Evolutionary conservation across 345 rosid species (phyloP).

Genomic region (Salix dunnii): DNA sequence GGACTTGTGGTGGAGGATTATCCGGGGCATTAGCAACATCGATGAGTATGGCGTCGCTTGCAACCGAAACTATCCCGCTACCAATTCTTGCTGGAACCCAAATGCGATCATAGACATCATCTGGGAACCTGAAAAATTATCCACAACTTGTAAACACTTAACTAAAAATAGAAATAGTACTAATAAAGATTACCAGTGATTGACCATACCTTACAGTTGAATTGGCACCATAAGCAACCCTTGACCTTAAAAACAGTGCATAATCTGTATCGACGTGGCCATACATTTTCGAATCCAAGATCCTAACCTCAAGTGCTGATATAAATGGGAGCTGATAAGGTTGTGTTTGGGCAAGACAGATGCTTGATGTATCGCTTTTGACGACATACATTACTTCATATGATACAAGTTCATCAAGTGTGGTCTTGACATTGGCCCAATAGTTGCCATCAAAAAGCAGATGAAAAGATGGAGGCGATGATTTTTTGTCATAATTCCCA

Average conservation of each 20-base stretch:
- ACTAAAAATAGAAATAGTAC: too few species aligned
- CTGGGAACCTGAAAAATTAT: conserved; percentile 10
- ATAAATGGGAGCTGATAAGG: conserved; percentile 31
- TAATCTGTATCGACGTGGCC: neutral
- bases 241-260: conserved; percentile 11
- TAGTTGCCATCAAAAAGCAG: conserved; percentile 23
- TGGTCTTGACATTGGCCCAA: conserved; percentile 23
- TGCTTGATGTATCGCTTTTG: conserved; percentile 8
- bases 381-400: conserved; percentile 17
- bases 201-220: neutral
- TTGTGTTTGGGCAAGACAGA: conserved; percentile 28
- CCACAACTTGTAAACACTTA: neutral
- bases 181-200: neutral
- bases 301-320: conserved; percentile 24
- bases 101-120: conserved; percentile 37
- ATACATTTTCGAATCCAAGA: conserved; percentile 20
- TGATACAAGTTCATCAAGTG: neutral
- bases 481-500: conserved; percentile 25
- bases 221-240: conserved; percentile 13
- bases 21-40: conserved; percentile 16
- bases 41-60: conserved; percentile 11
- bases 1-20: conserved; percentile 30
- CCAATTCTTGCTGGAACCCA: conserved; percentile 31
- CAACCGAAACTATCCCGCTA: conserved; percentile 12
- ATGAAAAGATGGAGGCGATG: conserved; percentile 25